These are phyloP conservation scores for Acanthamoeba sp. DNA, from an alignment of 208 protist species.

Conservation along the genomic window DNA sequence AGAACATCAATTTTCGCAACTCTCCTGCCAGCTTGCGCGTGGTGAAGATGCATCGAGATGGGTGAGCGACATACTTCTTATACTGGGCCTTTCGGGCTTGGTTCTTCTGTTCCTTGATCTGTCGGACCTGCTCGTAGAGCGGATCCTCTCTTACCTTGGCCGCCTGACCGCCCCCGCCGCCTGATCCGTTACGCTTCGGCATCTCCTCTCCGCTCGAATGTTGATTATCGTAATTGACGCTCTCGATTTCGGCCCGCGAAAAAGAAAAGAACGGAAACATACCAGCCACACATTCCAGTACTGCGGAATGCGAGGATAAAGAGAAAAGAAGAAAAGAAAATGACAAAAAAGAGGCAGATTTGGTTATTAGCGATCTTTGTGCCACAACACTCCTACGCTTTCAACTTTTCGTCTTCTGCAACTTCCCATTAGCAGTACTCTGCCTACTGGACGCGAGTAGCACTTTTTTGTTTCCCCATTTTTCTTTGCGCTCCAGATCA, in stretches of 20 bases:
- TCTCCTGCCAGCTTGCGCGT: too few relatives aligned
- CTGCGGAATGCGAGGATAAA: neutral
- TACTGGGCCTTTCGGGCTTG: neutral
- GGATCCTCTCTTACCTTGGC: constrained; percentile 6
- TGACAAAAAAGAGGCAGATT: neutral
- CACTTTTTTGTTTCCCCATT: too few relatives aligned
- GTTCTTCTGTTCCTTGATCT: constrained; percentile 48
- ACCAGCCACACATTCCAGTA: neutral
- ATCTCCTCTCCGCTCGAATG: too few relatives aligned
- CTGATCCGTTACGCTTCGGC: neutral
- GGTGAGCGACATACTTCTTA: neutral
- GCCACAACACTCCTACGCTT: too few relatives aligned
- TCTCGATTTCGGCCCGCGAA: neutral
- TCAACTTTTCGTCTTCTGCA: too few relatives aligned
- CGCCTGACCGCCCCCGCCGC: neutral
- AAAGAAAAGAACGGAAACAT: constrained; percentile 8
- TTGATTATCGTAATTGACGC: neutral
- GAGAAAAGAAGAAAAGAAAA: too few relatives aligned
- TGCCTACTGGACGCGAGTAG: too few relatives aligned
- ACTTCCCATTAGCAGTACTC: too few relatives aligned
- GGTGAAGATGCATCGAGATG: neutral
- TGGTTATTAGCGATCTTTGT: too few relatives aligned
- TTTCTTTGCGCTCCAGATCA: too few relatives aligned
- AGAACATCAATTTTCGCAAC: too few relatives aligned
- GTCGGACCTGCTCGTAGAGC: constrained; percentile 23